Evolutionary conservation across 148 eudicot species (phyloP), one percentile per base, ranked within the genome.

Genomic region (Camellia granthamiana): DNA sequence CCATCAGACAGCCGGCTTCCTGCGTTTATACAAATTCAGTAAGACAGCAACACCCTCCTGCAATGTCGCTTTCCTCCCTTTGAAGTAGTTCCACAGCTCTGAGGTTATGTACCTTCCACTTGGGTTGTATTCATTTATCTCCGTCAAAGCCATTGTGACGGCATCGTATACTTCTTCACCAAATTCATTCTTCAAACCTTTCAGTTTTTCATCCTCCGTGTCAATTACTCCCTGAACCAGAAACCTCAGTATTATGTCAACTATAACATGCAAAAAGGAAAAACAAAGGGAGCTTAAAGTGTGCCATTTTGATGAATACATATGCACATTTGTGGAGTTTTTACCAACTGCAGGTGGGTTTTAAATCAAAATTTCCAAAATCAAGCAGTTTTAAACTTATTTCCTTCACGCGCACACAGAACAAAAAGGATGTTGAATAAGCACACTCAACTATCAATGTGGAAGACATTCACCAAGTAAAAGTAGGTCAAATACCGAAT

Each of bases 51-150:
- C 90, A 67, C 91, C 93, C 83, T 88, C 93, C 77, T 81, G 71
- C 76, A 90, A 61, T 66, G 88, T 85, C 61, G 91, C 91, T 78
- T 78, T 90, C 77, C 88, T 85, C 69, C 89, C 86, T 43, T 87
- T 88, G 19, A 64, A 41, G 75, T 82, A 81, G 79, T 90, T 87
- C 93, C 93, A 90, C 11, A 90, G 65, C 79, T 90, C 93, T 19
- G 85, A 82, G 74, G 74, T 84, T 51, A 87, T 77, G 76, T 88
- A 87, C 77, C 91, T 82, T 70, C 91, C 93, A 67, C 93, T 90
- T 3, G 93, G 91, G 64, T 90, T 90, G 86, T 87, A 88, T 80
- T 87, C 88, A 13, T 90, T 90, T 54, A 90, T 90, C 69, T 90
- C 91, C 80, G 76, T 87, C 75, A 90, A 80, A 43, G 91, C 87